Percentiles rank a stretch among this genome's conserved stretches.
Conservation (phyloP, 371 early-diverging fungal genomes). For the Nosema muscidifuracis region DNA sequence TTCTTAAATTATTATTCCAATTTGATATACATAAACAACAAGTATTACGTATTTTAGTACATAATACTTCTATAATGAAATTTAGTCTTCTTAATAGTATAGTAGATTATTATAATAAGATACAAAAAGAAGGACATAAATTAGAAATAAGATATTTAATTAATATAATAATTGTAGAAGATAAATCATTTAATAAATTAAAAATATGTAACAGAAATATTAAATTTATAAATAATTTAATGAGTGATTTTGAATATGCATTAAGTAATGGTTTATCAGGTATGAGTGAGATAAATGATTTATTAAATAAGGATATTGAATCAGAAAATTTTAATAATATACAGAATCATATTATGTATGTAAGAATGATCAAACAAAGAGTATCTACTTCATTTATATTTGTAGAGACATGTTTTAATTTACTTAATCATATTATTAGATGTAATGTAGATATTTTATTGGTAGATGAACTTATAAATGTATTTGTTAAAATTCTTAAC, state of each 20-base stretch:
- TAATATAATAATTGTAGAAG: constrained; percentile 24
- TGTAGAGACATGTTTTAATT: constrained; percentile 35
- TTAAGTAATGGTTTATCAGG: constrained; percentile 44
- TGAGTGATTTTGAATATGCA: constrained; percentile 50
- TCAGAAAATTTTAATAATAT: too few relatives aligned
- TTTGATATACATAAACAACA: background rate
- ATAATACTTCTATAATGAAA: background rate
- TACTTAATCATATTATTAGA: constrained; percentile 38
- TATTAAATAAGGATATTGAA: constrained; percentile 10
- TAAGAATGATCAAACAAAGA: background rate
- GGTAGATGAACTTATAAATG: constrained; percentile 75
- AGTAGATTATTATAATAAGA: constrained; percentile 29
- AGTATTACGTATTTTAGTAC: background rate
- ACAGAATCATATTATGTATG: background rate
- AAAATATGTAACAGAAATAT: constrained; percentile 19
- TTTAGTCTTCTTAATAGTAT: constrained; percentile 12
- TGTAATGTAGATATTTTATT: constrained; percentile 69
- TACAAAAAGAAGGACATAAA: constrained; percentile 22
- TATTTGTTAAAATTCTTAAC: constrained; percentile 88
- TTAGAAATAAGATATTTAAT: constrained; percentile 15
- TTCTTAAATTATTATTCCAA: background rate
- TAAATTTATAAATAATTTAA: constrained; percentile 44
- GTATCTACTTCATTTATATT: constrained; percentile 27
- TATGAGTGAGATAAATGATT: constrained; percentile 45
- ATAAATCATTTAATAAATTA: background rate